Base-by-base conservation (phyloP, 768 basidiomycete species). In the Leucocoprinus birnbaumii region DNA sequence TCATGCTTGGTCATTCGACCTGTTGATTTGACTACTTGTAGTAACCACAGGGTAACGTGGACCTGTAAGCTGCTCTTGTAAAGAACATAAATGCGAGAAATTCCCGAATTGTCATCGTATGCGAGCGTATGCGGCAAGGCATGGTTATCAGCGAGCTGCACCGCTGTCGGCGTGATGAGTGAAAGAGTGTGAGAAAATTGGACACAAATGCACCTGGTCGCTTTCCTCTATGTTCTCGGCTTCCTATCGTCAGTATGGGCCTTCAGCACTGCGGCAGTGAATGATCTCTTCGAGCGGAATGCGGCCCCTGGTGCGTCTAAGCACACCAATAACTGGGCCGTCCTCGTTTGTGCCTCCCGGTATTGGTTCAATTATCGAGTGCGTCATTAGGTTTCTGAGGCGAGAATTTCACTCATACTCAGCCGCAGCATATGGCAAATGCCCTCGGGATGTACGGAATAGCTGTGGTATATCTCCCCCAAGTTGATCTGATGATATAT, bases 301-400 rank as follows among this genome's bases (percentile, higher is more conserved):
- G 70, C 63, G 18, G 55, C 62, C 4, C 51, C 64, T 10, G 65
- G 63, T 3, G 59, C 58, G 7, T 77, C 77, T 14, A 67, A 67
- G 26, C 94, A 97, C 66, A 97, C 96, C 5, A 99, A 98, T 66
- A 98, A 98, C 68, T 99, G 97, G 97, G 97, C 97, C 1, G 95
- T 99, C 4, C 76, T 98, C 34, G 95, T 98, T 3, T 95, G 91
- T 63, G 80, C 97, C 1, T 97, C 94, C 4, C 68, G 95, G 55
- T 96, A 95, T 67, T 98, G 95, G 95, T 99, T 99, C 78, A 99
- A 99, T 67, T 99, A 99, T 66, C 77, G 96, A 41, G 96, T 97
- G 65, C 50, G 87, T 79, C 14, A 9, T 19, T 6, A 16, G 3
- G 0, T 42, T 41, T 38, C 35, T 31, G 37, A 18, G 1, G 24